Conservation (phyloP, 129 eudicot species). For the Centrapalus pauciflorus region DNA sequence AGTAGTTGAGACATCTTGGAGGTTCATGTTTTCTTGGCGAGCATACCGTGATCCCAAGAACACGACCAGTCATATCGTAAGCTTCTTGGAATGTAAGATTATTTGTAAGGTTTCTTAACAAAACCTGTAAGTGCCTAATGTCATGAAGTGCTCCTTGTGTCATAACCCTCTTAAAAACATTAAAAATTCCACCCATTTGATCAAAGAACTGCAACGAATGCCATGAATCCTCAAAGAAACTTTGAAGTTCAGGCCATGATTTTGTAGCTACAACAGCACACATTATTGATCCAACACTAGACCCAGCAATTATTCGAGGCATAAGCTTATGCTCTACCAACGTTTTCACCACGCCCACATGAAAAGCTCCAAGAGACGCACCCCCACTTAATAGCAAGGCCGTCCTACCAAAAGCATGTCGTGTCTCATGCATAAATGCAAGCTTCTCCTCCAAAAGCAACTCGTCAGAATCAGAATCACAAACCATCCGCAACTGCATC, state of each 20-base stretch:
- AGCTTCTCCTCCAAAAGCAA: conserved; percentile 88
- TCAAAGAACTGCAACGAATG: conserved; percentile 82
- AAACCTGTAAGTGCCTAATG: conserved; percentile 72
- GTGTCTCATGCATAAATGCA: conserved; percentile 95
- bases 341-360: conserved; percentile 94
- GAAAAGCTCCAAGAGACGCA: conserved; percentile 98
- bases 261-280: conserved; percentile 73
- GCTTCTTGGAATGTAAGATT: conserved; percentile 97
- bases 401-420: conserved; percentile 96
- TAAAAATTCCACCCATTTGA: conserved; percentile 82
- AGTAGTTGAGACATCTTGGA: conserved; percentile 85
- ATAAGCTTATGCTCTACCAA: conserved; percentile 86
- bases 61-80: conserved; percentile 90
- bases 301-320: conserved; percentile 93
- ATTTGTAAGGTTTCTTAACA: conserved; percentile 71
- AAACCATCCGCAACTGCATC: conserved; percentile 79
- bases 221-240: conserved; percentile 93
- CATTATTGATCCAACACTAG: conserved; percentile 96
- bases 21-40: conserved; percentile 97
- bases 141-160: conserved; percentile 88
- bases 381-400: conserved; percentile 96
- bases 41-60: conserved; percentile 91
- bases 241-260: conserved; percentile 98
- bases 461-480: conserved; percentile 93
- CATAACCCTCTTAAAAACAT: conserved; percentile 74